Evolutionary conservation across 2,329 filamentous ascomycete genomes (phyloP).

Genomic region (Hyphodiscus sp.): DNA sequence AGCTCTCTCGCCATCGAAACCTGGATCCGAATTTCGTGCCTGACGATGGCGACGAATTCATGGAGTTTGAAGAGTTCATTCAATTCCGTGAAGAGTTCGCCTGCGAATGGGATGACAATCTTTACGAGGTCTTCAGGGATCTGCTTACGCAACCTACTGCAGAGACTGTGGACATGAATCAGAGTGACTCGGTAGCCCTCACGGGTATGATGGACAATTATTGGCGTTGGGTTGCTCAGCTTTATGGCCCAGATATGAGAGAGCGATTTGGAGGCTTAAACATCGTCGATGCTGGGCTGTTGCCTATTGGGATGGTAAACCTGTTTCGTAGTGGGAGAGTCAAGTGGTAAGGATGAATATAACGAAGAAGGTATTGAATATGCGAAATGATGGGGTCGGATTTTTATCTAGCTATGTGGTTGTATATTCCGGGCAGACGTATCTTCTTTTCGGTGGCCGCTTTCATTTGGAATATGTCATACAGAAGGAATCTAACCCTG

Average conservation of each 20-base stretch:
- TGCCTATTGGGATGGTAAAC: slow-evolving; percentile 36
- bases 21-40: slow-evolving; percentile 10
- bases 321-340: slow-evolving; percentile 33
- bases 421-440: not conserved
- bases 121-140: slow-evolving; percentile 23
- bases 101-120: slow-evolving; percentile 13
- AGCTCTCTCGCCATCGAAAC: slow-evolving; percentile 8
- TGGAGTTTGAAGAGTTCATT: slow-evolving; percentile 35
- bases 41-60: slow-evolving; percentile 26
- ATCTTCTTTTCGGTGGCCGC: too few relatives aligned
- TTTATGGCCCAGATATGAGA: slow-evolving; percentile 36
- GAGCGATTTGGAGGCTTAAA: slow-evolving; percentile 35
- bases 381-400: not conserved
- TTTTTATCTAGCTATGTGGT: not conserved
- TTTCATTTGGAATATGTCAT: too few relatives aligned
- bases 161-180: slow-evolving; percentile 22
- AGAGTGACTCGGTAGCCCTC: slow-evolving; percentile 7
- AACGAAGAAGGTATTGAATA: not conserved
- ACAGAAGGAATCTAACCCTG: too few relatives aligned
- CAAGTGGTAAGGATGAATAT: slow-evolving; percentile 32
- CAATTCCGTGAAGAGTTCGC: slow-evolving; percentile 31
- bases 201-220: slow-evolving; percentile 25
- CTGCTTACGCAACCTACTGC: slow-evolving; percentile 28
- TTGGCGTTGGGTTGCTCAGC: slow-evolving; percentile 33
- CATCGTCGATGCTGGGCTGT: slow-evolving; percentile 34